Evolutionary conservation across 306 rosid species (phyloP).

Genomic region (Comarum palustre): DNA sequence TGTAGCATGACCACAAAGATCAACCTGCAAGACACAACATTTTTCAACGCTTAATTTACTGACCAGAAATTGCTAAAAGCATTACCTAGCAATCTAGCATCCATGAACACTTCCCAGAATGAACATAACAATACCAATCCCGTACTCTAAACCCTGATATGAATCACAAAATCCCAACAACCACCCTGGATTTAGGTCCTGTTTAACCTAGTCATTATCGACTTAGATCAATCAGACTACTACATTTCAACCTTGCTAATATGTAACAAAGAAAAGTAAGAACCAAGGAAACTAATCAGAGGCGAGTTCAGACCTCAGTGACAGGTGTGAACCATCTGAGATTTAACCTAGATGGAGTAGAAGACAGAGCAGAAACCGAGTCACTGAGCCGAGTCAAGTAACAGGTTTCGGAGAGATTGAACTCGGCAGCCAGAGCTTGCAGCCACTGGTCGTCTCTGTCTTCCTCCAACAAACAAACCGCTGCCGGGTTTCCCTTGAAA

Average conservation of each 20-base stretch:
- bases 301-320: conserved; percentile 40
- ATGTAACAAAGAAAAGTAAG: background rate
- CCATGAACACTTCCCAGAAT: background rate
- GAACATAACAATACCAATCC: background rate
- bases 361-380: conserved; percentile 11
- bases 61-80: background rate
- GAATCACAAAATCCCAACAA: background rate
- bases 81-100: background rate
- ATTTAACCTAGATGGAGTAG: conserved; percentile 42
- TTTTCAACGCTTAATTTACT: background rate
- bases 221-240: background rate
- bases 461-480: conserved; percentile 61
- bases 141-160: background rate
- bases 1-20: conserved; percentile 81
- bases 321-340: conserved; percentile 86
- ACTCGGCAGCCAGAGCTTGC: conserved; percentile 57
- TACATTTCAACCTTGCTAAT: too few relatives aligned
- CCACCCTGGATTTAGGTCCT: background rate
- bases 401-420: conserved; percentile 49
- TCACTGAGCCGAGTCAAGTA: conserved; percentile 38
- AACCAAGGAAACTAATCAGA: background rate
- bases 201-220: background rate
- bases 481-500: conserved; percentile 77
- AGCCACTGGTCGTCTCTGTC: conserved; percentile 55
- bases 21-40: conserved; percentile 9